Evolutionary conservation across 2,329 filamentous ascomycete genomes (phyloP), one percentile per base, ranked within the genome.

Genomic region (Colletotrichum karsti): DNA sequence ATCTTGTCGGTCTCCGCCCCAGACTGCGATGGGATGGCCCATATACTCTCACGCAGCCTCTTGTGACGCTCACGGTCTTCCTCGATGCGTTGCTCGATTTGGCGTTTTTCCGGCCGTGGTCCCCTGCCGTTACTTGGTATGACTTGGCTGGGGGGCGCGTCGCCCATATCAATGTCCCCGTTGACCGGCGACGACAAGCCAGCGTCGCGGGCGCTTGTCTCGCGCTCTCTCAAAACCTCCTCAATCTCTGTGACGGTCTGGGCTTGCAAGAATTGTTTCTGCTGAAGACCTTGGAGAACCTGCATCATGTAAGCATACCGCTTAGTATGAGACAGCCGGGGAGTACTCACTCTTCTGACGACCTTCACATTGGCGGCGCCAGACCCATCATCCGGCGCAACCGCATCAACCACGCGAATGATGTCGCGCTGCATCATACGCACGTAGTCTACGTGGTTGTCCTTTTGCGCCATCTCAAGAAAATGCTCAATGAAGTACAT

Each of bases 401-500:
- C 97, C 1, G 94, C 93, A 77, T 98, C 95, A 15, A 99, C 93
- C 8, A 99, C 92, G 9, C 93, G 88, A 35, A 97, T 86, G 42
- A 99, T 97, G 77, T 99, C 96, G 51, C 95, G 87, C 80, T 97
- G 93, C 82, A 99, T 93, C 94, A 98, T 98, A 57, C 92, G 90
- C 28, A 98, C 90, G 76, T 97, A 99, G 70, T 93, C 91, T 59
- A 88, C 82, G 73, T 96, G 91, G 70, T 90, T 88, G 72, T 94
- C 93, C 72, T 90, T 92, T 70, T 89, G 87, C 22, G 94, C 93
- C 81, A 94, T 87, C 77, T 98, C 95, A 77, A 97, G 93, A 73
- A 99, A 93, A 73, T 95, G 92, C 76, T 98, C 95, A 76, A 99
- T 92, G 80, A 99, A 99, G 81, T 97, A 99, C 92, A 99, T 97